These are phyloP conservation scores for Anastatica hierochuntica DNA, from an alignment of 345 rosid genomes.

Conservation along the genomic window DNA sequence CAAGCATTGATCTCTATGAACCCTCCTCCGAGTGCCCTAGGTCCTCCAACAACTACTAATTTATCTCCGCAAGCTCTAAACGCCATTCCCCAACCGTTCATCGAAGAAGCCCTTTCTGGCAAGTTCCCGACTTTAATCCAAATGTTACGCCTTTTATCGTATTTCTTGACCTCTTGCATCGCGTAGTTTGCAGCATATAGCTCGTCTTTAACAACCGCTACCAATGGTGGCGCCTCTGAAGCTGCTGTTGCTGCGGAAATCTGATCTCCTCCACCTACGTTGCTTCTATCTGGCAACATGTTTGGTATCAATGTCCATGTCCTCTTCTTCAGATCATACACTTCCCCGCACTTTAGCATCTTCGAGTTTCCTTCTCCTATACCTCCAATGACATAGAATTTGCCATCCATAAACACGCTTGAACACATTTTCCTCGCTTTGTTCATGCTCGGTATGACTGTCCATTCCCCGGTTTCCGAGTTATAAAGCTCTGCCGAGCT, in stretches of 20 bases:
- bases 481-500: conserved; percentile 58
- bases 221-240: conserved; percentile 63
- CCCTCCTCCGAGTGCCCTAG: conserved; percentile 38
- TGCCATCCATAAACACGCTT: conserved; percentile 72
- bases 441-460: conserved; percentile 47
- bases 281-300: conserved; percentile 45
- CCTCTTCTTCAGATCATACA: conserved; percentile 43
- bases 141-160: conserved; percentile 39
- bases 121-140: conserved; percentile 53
- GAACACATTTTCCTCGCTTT: conserved; percentile 70
- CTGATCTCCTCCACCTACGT: conserved; percentile 13
- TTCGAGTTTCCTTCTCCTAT: conserved; percentile 28
- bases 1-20: conserved; percentile 59
- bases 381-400: conserved; percentile 70
- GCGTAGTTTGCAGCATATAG: conserved; percentile 62
- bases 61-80: conserved; percentile 71
- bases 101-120: conserved; percentile 44
- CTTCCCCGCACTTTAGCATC: conserved; percentile 48
- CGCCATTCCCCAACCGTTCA: conserved; percentile 89
- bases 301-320: conserved; percentile 52
- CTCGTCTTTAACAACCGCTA: conserved; percentile 66
- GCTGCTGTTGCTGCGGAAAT: conserved; percentile 9
- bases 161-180: conserved; percentile 39
- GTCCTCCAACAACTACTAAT: conserved; percentile 59
- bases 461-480: conserved; percentile 48